Base-by-base conservation (phyloP, 1,284 basidiomycete species). In the Vanrija sp. region DNA sequence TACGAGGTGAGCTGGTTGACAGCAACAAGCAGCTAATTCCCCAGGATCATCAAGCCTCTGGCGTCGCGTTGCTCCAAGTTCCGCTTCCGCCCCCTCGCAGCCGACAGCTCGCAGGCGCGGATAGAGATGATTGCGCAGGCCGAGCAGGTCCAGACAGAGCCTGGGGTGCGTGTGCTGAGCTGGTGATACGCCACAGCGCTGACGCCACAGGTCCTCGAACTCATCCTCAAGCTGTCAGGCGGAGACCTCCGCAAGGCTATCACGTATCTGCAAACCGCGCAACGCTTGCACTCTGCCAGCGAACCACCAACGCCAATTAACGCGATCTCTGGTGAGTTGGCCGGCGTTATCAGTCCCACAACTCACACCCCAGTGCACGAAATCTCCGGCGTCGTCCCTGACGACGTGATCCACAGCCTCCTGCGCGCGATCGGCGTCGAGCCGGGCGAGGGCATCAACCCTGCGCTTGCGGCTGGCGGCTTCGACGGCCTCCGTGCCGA, bases 11-110 rank as follows among this genome's bases (percentile, higher is more conserved):
- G 83, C 29, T 42, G 5, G 4, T 8, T 3, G 3, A 42, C 23
- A 2, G 40, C 1, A 14, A 21, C 3, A 3, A 18, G 3, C 26
- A 39, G 38, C 44, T 46, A 25, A 45, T 38, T 18, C 15, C 49
- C 6, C 65, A 97, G 95, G 68, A 98, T 99, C 64, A 99, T 99
- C 58, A 96, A 98, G 72, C 96, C 96, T 0, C 83, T 99, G 23
- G 92, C 96, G 16, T 98, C 95, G n/a, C 86, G 96, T 52, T 99
- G 96, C 78, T 96, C 92, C 57, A 99, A 99, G 79, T 98, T 99
- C 79, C 87, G 96, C 44, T 99, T 98, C 80, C 91, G 91, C 23
- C 90, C 94, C 3, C 83, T 99, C 26, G 93, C 94, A 69, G 79
- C 85, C 8, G 75, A 79, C 6, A 91, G 90, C 16, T 88, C 92